Evolutionary conservation across 208 protist species (phyloP).

Genomic region (Trypanosoma cruzi): DNA sequence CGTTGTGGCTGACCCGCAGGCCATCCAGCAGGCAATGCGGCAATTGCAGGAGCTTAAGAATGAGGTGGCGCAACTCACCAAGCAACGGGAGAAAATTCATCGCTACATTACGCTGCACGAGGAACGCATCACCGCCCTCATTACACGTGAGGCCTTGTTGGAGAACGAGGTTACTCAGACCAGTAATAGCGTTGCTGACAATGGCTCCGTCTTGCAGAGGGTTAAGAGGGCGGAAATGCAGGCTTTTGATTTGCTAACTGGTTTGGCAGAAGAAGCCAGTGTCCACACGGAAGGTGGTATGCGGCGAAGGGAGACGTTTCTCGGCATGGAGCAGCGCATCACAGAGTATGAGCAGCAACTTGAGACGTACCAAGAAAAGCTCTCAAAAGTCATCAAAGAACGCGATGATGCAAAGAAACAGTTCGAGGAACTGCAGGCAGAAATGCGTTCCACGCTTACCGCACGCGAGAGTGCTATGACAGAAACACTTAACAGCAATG

Average conservation of each 20-base stretch:
- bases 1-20: conserved; percentile 62
- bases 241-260: conserved; percentile 12
- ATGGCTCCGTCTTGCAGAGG: conserved; percentile 1
- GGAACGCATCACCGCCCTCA: conserved; percentile 53
- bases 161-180: background rate
- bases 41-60: conserved; percentile 72
- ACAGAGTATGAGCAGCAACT: conserved; percentile 13
- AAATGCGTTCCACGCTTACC: conserved; percentile 29
- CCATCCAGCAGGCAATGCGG: conserved; percentile 51
- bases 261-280: conserved; percentile 4
- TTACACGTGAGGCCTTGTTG: conserved; percentile 47
- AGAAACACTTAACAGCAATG: conserved; percentile 38
- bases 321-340: conserved; percentile 12
- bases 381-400: conserved; percentile 18
- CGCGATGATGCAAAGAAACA: conserved; percentile 20
- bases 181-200: background rate
- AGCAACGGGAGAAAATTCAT: conserved; percentile 79
- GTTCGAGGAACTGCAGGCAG: conserved; percentile 3
- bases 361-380: conserved; percentile 2
- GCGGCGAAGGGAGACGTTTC: conserved; percentile 8
- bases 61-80: conserved; percentile 66
- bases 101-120: conserved; percentile 63
- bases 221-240: conserved; percentile 5
- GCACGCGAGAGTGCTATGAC: conserved; percentile 26
- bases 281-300: conserved; percentile 4